Base-by-base conservation (phyloP, 2,329 filamentous ascomycete genomes). In the Fusarium ramigenum region DNA sequence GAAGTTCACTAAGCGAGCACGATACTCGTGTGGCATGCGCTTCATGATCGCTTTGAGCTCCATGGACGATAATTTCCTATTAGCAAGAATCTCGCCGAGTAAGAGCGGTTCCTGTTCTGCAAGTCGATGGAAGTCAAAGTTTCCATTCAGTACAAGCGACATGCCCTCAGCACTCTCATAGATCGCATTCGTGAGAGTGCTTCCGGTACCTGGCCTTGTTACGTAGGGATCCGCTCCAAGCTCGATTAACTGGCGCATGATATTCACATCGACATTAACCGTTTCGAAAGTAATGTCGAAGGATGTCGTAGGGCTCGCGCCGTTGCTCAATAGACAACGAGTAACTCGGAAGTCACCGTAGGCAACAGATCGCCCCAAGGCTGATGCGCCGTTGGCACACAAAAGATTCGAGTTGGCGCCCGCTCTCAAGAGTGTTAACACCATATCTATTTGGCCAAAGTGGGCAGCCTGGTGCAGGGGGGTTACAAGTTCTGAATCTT, bases 81-180 rank as follows among this genome's bases (percentile, higher is more conserved):
- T 46, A 9, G 54, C 8, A 19, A 62, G 39, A 9, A 32, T 15
- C 10, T 2, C 30, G 32, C 46, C 46, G n/a, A 78, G 39, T 7
- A 78, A 46, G 6, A 56, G 40, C 21, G 76, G 74, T 12, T 67
- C 60, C 23, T 73, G 62, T 21, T 67, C 42, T 25, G 53, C 60
- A 16, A 78, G 54, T 7, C 56, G 57, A 15, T 60, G 62, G 47
- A 70, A 77, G 68, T 78, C 76, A 36, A 77, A 66, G 21, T 68
- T 42, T 23, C 53, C 57, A 57, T 76, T 78, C 12, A 78, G 42
- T 16, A 52, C 62, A 19, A 56, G 66, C 2, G 52, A 34, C 19
- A 66, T 68, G 23, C 56, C 42, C 8, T 37, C 19, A 4, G 32
- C 5, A 11, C 50, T 19, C 39, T 25, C 54, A 5, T 16, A 37